Base-by-base conservation (phyloP, 768 basidiomycete species). In the Termitomyces sp. region DNA sequence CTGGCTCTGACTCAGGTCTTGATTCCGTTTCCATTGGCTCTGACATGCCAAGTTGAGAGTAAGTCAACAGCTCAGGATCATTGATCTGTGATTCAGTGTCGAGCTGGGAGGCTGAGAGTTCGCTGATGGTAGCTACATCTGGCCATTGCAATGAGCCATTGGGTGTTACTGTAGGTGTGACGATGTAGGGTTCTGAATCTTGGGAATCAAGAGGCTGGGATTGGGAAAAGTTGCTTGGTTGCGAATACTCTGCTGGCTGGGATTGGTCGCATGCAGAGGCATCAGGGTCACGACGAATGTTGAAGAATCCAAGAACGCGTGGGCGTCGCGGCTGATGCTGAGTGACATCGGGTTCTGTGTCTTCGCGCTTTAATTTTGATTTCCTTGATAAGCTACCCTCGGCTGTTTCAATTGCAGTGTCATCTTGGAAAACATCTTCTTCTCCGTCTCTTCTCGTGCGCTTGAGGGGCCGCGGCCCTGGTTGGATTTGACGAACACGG, bases 131-230 rank as follows among this genome's bases (percentile, higher is more conserved):
- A 21, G 63, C 54, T 28, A 71, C 59, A 25, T 60, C 55, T 37
- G 47, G 55, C 75, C 76, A 80, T 53, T 75, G 73, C 14, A 78
- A 64, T n/a, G 82, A 82, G 35, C 81, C 80, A 52, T 79, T 79
- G 3, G 83, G 82, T 8, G 83, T 82, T 32, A 79, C 72, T 30
- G 78, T 54, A 11, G 86, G 83, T 0, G 84, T 82, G 43, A 76
- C 71, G 54, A 83, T 67, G 52, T 73, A 76, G 7, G 68, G 66
- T 19, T 79, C 78, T 19, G 76, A 72, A 28, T 75, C 77, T 63
- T 81, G 78, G 7, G 80, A 80, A 54, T 69, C 67, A 28, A 65
- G 63, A 35, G 72, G 68, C 32, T 63, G 61, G 25, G 72, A 68
- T 35, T 64, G 59, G 55, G 70, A 42, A 57, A 63, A 55, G 30